These are phyloP conservation scores for Aureobasidium musti DNA, from an alignment of 2,329 filamentous ascomycete species.

Conservation along the genomic window DNA sequence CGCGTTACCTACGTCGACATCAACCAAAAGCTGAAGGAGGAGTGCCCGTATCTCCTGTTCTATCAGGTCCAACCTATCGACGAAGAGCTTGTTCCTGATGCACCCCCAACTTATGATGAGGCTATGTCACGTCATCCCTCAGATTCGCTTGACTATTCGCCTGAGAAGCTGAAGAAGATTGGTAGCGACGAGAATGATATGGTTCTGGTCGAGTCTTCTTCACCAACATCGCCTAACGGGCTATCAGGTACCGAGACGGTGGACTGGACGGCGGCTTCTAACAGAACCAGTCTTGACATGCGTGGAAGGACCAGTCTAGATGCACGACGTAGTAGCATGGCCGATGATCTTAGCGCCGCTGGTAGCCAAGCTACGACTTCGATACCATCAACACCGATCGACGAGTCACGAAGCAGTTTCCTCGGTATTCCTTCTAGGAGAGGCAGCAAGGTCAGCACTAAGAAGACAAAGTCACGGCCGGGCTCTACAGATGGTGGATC, in stretches of 20 bases:
- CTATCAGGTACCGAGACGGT: slow-evolving; percentile 18
- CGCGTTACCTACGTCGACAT: slow-evolving; percentile 78
- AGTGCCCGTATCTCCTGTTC: slow-evolving; percentile 92
- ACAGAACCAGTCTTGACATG: slow-evolving; percentile 39
- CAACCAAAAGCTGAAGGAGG: slow-evolving; percentile 72
- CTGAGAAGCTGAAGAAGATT: slow-evolving; percentile 29
- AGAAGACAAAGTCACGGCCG: slow-evolving; percentile 46
- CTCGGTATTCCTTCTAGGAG: slow-evolving; percentile 39
- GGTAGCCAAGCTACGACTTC: slow-evolving; percentile 35
- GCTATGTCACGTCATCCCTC: slow-evolving; percentile 33
- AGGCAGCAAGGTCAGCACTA: slow-evolving; percentile 35
- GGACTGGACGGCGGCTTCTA: slow-evolving; percentile 33
- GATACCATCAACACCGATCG: slow-evolving; percentile 47
- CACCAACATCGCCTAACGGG: slow-evolving; percentile 30
- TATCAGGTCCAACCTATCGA: slow-evolving; percentile 91
- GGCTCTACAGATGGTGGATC: slow-evolving; percentile 34
- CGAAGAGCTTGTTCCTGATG: slow-evolving; percentile 45
- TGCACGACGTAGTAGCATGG: slow-evolving; percentile 43
- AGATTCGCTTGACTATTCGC: slow-evolving; percentile 28
- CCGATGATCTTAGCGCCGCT: slow-evolving; percentile 44
- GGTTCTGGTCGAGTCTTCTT: slow-evolving; percentile 29
- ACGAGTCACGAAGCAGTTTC: slow-evolving; percentile 43
- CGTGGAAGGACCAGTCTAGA: slow-evolving; percentile 42
- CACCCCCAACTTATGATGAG: slow-evolving; percentile 38
- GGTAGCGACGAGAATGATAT: slow-evolving; percentile 29